A percentile compares a stretch with the other conserved stretches of the same genome.
Conservation (phyloP, 2,329 filamentous ascomycete genomes). For the Cucurbitaria berberidis region DNA sequence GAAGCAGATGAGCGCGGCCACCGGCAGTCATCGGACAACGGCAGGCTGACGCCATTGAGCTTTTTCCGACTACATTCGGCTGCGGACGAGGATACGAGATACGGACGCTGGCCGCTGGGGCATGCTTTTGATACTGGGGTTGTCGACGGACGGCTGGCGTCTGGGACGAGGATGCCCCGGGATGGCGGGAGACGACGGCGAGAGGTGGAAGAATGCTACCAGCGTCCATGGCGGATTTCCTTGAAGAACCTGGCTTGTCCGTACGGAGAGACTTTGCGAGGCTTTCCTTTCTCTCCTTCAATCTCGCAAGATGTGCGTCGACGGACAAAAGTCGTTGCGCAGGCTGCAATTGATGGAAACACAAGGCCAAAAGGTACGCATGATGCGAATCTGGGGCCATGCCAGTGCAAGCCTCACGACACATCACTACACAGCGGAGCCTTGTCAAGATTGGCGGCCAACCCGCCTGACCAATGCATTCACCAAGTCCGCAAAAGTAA, state of each 20-base stretch:
- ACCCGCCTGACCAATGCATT: neutral
- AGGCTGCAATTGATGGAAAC: constrained; percentile 1
- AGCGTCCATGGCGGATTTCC: constrained; percentile 10
- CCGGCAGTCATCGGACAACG: constrained; percentile 29
- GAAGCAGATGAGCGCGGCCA: constrained; percentile 16
- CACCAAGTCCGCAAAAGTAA: neutral
- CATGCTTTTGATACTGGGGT: constrained; percentile 4
- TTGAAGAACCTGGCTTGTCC: constrained; percentile 6
- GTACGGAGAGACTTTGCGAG: constrained; percentile 6
- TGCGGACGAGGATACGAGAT: constrained; percentile 18
- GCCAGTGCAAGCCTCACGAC: neutral
- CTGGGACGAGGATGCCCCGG: constrained; percentile 3
- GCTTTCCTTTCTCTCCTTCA: constrained; percentile 7
- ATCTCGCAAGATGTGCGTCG: neutral
- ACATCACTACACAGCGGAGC: neutral
- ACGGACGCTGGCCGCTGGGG: constrained; percentile 16
- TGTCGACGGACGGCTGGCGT: constrained; percentile 7
- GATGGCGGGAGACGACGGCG: constrained; percentile 13
- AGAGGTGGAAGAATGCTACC: constrained; percentile 29
- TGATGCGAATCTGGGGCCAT: neutral
- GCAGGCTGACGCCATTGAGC: constrained; percentile 27
- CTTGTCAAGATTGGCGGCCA: neutral
- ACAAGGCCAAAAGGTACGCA: neutral
- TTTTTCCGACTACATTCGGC: constrained; percentile 16
- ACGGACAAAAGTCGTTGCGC: constrained; percentile 6